Evolutionary conservation across 148 eudicot species (phyloP).

Genomic region (Rhododendron vialii): DNA sequence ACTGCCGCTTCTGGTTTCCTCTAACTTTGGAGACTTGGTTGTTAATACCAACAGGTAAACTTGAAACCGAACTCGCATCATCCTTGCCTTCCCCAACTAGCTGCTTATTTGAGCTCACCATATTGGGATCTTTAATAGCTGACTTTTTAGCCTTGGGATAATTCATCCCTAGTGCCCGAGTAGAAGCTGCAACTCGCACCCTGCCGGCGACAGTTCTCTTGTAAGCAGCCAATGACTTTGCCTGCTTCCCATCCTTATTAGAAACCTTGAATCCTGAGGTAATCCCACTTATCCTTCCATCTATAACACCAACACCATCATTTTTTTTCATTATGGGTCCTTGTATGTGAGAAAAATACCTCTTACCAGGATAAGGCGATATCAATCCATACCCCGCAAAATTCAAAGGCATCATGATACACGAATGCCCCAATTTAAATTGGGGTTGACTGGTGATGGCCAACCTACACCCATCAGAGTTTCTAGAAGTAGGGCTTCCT

Average conservation of each 20-base stretch:
- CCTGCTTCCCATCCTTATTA: slow-evolving; percentile 26
- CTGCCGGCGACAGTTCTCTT: slow-evolving; percentile 16
- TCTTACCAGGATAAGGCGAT: slow-evolving; percentile 28
- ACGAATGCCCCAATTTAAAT: slow-evolving; percentile 26
- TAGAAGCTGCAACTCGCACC: slow-evolving; percentile 8
- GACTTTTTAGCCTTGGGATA: slow-evolving; percentile 23
- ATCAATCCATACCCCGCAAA: slow-evolving; percentile 20
- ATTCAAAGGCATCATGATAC: slow-evolving; percentile 21
- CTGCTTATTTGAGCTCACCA: slow-evolving; percentile 26
- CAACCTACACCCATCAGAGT: slow-evolving; percentile 24
- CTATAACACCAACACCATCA: slow-evolving; percentile 14
- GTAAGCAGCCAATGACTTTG: slow-evolving; percentile 31
- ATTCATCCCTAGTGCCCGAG: slow-evolving; percentile 9
- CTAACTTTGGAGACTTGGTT: slow-evolving; percentile 29
- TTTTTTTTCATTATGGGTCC: slow-evolving; percentile 24
- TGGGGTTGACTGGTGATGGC: slow-evolving; percentile 21
- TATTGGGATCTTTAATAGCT: slow-evolving; percentile 24
- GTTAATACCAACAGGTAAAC: slow-evolving; percentile 20
- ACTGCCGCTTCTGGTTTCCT: slow-evolving; percentile 38
- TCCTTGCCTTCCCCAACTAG: slow-evolving; percentile 27
- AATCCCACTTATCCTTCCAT: slow-evolving; percentile 21
- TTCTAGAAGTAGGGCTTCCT: slow-evolving; percentile 19
- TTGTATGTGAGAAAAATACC: slow-evolving; percentile 43
- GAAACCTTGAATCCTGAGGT: slow-evolving; percentile 17
- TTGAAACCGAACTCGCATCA: slow-evolving; percentile 19